phyloP scores from a whole-genome alignment of 306 rosid genomes.

The Cyamopsis tetragonoloba region DNA sequence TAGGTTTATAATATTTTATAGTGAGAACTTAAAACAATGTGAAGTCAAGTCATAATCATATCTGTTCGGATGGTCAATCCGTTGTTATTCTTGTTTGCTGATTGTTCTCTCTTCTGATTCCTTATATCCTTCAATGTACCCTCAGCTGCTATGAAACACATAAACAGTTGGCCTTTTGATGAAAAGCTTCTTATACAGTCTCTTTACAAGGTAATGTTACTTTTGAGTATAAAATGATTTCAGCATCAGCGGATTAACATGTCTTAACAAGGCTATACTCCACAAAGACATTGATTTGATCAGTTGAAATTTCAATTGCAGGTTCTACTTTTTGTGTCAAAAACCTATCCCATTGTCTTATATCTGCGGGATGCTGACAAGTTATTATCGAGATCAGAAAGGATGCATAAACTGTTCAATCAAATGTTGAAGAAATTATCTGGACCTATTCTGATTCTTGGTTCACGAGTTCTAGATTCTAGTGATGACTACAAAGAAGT shows the following conservation, averaged over 20 bases:
- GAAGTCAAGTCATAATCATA: not conserved
- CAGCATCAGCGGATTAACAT: not conserved
- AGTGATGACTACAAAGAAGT: constrained; percentile 44
- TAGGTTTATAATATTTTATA: not conserved
- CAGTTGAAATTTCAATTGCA: constrained; percentile 35
- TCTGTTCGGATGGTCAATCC: not conserved
- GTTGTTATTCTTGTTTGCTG: not conserved
- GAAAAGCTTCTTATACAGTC: constrained; percentile 80
- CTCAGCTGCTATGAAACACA: constrained; percentile 56
- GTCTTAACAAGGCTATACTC: not conserved
- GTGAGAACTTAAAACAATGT: not conserved
- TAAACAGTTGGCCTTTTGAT: constrained; percentile 73
- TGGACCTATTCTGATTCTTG: constrained; percentile 77
- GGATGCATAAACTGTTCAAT: constrained; percentile 57
- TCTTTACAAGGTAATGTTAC: constrained; percentile 62
- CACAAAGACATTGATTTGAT: not conserved
- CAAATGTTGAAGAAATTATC: constrained; percentile 66
- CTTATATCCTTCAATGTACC: not conserved
- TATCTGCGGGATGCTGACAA: constrained; percentile 77
- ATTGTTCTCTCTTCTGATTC: constrained; percentile 6
- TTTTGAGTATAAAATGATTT: not conserved
- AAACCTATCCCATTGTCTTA: constrained; percentile 68
- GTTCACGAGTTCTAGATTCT: constrained; percentile 58
- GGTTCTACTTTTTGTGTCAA: constrained; percentile 66
- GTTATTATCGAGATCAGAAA: constrained; percentile 54